Evolutionary conservation across 108 stramenopile species (phyloP).

Genomic region (Pseudonitzschia delicatissima): DNA sequence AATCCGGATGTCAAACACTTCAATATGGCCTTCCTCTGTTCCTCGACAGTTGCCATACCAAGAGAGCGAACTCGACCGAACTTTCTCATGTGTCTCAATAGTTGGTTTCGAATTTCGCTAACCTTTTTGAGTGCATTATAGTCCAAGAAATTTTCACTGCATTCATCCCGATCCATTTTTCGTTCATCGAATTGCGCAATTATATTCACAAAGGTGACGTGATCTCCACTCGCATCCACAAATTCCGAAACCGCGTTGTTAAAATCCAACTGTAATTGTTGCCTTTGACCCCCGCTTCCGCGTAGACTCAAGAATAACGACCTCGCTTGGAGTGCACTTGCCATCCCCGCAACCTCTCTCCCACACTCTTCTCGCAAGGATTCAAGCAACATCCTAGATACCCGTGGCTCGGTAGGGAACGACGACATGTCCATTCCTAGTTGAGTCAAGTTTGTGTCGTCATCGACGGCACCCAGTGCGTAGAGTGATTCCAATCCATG

Average conservation of each 20-base stretch:
- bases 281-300: constrained; percentile 35
- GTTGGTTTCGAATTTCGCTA: constrained; percentile 72
- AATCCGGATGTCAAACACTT: constrained; percentile 91
- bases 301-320: constrained; percentile 67
- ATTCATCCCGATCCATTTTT: constrained; percentile 65
- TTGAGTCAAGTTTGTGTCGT: constrained; percentile 58
- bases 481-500: constrained; percentile 79
- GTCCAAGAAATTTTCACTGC: constrained; percentile 80
- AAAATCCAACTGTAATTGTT: constrained; percentile 63
- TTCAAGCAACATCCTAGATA: constrained; percentile 79
- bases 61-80: constrained; percentile 44
- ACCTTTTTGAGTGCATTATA: constrained; percentile 65
- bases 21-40: constrained; percentile 61
- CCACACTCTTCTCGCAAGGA: constrained; percentile 60
- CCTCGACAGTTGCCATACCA: constrained; percentile 43
- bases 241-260: constrained; percentile 84
- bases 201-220: constrained; percentile 86
- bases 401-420: constrained; percentile 80
- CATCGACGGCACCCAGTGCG: constrained; percentile 84
- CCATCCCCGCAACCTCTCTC: constrained; percentile 84
- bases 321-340: constrained; percentile 83
- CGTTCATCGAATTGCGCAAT: constrained; percentile 65
- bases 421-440: constrained; percentile 80
- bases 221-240: constrained; percentile 85
- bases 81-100: constrained; percentile 61